Evolutionary conservation across 2,329 filamentous ascomycete species (phyloP).

Genomic region (Emmonsiellopsis sp.): DNA sequence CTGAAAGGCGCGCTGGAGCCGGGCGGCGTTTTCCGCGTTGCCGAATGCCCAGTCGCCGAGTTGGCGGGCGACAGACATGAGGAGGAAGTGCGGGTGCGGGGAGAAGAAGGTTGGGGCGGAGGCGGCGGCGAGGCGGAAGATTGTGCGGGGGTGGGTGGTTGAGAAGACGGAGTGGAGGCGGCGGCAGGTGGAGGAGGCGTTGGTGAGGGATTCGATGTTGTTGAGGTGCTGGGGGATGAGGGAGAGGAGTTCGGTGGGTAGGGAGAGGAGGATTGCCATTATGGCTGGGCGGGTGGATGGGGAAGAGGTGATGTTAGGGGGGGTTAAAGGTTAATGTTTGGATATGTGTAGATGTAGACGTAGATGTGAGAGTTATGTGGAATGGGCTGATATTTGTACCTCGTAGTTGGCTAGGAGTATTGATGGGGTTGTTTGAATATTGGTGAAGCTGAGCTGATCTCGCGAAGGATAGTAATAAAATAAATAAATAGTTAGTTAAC

Average conservation of each 20-base stretch:
- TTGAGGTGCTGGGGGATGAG: slow-evolving; percentile 4
- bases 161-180: slow-evolving; percentile 15
- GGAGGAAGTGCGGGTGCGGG: slow-evolving; percentile 27
- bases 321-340: too few relatives aligned
- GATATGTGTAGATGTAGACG: too few relatives aligned
- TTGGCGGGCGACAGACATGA: slow-evolving; percentile 23
- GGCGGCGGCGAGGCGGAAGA: slow-evolving; percentile 23
- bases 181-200: slow-evolving; percentile 19
- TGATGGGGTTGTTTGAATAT: too few relatives aligned
- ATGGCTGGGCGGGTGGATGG: background rate
- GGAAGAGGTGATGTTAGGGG: too few relatives aligned
- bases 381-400: too few relatives aligned
- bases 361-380: too few relatives aligned
- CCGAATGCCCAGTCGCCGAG: slow-evolving; percentile 24
- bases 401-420: too few relatives aligned
- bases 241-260: background rate
- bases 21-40: slow-evolving; percentile 13
- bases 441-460: too few relatives aligned
- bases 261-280: background rate
- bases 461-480: too few relatives aligned
- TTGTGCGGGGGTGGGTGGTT: slow-evolving; percentile 15
- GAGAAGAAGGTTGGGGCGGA: slow-evolving; percentile 27
- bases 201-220: slow-evolving; percentile 26
- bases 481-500: too few relatives aligned
- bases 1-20: slow-evolving; percentile 14